Conservation (phyloP, 2,329 filamentous ascomycete species). For the Fusarium dimerum region DNA sequence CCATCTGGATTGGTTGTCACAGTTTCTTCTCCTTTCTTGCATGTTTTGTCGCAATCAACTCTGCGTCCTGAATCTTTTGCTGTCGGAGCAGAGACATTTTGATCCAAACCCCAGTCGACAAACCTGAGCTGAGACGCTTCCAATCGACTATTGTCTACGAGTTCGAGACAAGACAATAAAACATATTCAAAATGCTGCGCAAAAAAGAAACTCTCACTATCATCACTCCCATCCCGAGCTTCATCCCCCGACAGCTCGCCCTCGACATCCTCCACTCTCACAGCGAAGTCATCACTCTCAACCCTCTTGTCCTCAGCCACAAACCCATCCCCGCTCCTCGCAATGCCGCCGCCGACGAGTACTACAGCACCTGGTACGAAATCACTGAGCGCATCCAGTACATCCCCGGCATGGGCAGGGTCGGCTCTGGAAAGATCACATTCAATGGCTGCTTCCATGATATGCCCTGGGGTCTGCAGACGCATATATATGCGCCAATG, state of each 20-base stretch:
- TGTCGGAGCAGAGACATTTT: no score
- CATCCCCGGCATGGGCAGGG: conserved; percentile 64
- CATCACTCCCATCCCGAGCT: conserved; percentile 68
- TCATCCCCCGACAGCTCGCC: conserved; percentile 70
- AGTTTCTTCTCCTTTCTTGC: no score
- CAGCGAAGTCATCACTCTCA: conserved; percentile 69
- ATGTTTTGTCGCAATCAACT: no score
- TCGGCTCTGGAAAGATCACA: conserved; percentile 64
- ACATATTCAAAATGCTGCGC: conserved; percentile 47
- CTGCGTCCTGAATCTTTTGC: no score
- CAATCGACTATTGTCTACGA: background rate
- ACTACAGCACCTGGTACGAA: conserved; percentile 74
- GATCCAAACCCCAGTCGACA: background rate
- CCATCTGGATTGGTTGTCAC: no score
- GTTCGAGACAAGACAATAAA: no score
- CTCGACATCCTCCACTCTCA: conserved; percentile 73
- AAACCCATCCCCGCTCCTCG: conserved; percentile 66
- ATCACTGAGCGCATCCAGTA: conserved; percentile 70
- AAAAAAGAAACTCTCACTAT: conserved; percentile 69
- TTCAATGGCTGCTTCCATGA: conserved; percentile 75
- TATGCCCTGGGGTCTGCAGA: conserved; percentile 71
- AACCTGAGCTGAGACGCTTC: conserved; percentile 2
- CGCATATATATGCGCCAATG: conserved; percentile 70
- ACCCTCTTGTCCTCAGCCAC: conserved; percentile 66
- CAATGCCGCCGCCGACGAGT: conserved; percentile 68